Conservation (phyloP, 2,329 filamentous ascomycete species). For the Annulohypoxylon truncatum region DNA sequence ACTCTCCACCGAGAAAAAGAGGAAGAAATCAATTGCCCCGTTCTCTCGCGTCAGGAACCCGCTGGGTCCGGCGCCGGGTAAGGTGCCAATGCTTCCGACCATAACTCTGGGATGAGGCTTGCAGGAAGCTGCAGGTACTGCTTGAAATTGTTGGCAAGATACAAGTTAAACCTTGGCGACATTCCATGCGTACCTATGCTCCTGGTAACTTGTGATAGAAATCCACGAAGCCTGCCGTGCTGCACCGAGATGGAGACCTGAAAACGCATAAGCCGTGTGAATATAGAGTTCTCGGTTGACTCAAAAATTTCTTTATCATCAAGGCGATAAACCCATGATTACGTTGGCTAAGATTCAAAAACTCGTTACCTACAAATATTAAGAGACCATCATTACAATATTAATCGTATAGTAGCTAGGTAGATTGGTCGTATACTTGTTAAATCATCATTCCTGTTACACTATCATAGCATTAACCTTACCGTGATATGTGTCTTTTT, state of each 20-base stretch:
- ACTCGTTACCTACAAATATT: neutral
- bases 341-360: neutral
- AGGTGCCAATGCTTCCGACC: constrained; percentile 14
- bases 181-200: neutral
- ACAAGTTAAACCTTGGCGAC: neutral
- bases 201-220: constrained; percentile 5
- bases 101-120: constrained; percentile 5
- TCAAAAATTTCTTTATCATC: constrained; percentile 6
- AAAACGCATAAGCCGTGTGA: constrained; percentile 8
- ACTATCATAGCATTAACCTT: neutral
- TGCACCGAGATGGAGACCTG: constrained; percentile 6
- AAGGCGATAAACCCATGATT: constrained; percentile 16
- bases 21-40: neutral
- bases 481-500: neutral
- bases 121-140: constrained; percentile 10
- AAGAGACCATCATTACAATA: neutral
- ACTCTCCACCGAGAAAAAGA: neutral
- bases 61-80: constrained; percentile 15
- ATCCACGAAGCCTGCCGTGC: constrained; percentile 4
- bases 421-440: neutral
- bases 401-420: neutral
- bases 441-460: neutral
- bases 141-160: constrained; percentile 1
- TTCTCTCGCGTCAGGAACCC: constrained; percentile 9
- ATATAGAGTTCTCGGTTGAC: constrained; percentile 23